phyloP scores from a whole-genome alignment of 2,329 filamentous ascomycete species.

The Sporothrix inflata region DNA sequence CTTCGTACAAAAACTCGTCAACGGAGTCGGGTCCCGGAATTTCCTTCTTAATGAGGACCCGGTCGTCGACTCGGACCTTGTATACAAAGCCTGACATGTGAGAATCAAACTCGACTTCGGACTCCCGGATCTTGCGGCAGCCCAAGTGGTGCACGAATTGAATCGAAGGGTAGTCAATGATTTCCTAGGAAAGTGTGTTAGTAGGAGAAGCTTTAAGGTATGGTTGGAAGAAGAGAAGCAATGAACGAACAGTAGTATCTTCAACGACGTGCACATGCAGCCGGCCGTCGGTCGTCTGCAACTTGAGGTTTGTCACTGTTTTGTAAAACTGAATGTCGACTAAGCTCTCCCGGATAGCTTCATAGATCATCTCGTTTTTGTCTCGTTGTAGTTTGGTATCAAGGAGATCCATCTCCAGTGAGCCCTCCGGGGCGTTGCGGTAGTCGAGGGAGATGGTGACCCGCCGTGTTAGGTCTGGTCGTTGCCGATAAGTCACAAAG shows the following conservation, averaged over 20 bases:
- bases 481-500: slow-evolving; percentile 91
- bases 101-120: slow-evolving; percentile 79
- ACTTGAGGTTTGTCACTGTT: slow-evolving; percentile 92
- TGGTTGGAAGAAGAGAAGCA: background rate
- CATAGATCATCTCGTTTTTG: slow-evolving; percentile 91
- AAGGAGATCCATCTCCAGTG: slow-evolving; percentile 81
- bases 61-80: slow-evolving; percentile 74
- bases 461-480: slow-evolving; percentile 76
- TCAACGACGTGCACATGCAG: slow-evolving; percentile 98
- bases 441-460: slow-evolving; percentile 96
- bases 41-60: slow-evolving; percentile 90
- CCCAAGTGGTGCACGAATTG: slow-evolving; percentile 74
- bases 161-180: slow-evolving; percentile 79
- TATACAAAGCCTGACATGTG: slow-evolving; percentile 98
- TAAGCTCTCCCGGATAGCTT: slow-evolving; percentile 89
- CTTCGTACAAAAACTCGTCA: slow-evolving; percentile 96
- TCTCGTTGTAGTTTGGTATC: slow-evolving; percentile 82
- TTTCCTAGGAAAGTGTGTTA: slow-evolving; percentile 60
- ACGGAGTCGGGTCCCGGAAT: slow-evolving; percentile 94
- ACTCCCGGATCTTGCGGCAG: slow-evolving; percentile 69
- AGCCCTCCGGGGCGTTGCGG: slow-evolving; percentile 74
- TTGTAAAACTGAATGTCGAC: slow-evolving; percentile 95
- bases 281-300: slow-evolving; percentile 84
- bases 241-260: slow-evolving; percentile 72
- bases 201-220: background rate